Evolutionary conservation across 2,329 filamentous ascomycete species (phyloP).

Genomic region (Leptographium lundbergii): DNA sequence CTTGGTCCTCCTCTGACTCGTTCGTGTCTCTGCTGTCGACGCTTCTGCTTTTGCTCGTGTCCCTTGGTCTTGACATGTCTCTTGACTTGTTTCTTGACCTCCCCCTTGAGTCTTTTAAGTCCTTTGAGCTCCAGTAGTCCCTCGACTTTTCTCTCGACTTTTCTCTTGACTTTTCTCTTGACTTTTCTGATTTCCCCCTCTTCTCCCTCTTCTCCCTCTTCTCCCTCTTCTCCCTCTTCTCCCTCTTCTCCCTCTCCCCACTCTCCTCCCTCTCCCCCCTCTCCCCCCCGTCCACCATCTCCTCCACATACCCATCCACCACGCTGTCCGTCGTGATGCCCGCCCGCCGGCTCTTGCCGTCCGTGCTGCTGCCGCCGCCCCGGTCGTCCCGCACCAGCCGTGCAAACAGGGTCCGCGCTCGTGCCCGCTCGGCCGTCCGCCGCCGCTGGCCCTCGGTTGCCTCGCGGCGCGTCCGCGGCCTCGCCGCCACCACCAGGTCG

Average conservation of each 20-base stretch:
- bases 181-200: constrained; percentile 13
- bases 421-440: constrained; percentile 22
- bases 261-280: background rate
- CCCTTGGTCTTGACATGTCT: too few relatives aligned
- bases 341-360: background rate
- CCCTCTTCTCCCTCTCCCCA: constrained; percentile 3
- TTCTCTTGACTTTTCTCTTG: background rate
- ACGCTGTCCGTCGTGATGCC: constrained; percentile 5
- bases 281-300: background rate
- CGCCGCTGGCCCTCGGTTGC: constrained; percentile 18
- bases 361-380: background rate
- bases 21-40: constrained; percentile 15
- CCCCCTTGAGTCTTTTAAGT: too few relatives aligned
- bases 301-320: constrained; percentile 5
- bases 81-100: too few relatives aligned
- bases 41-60: too few relatives aligned
- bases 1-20: constrained; percentile 14
- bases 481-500: constrained; percentile 44
- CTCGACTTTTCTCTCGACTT: too few relatives aligned
- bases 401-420: constrained; percentile 25
- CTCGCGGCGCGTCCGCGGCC: constrained; percentile 15
- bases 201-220: background rate
- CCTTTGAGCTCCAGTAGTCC: too few relatives aligned
- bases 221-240: background rate
- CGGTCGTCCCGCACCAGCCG: constrained; percentile 22